Base-by-base conservation (phyloP, 805 yeast species). In the Saccharomycopsis fermentans region DNA sequence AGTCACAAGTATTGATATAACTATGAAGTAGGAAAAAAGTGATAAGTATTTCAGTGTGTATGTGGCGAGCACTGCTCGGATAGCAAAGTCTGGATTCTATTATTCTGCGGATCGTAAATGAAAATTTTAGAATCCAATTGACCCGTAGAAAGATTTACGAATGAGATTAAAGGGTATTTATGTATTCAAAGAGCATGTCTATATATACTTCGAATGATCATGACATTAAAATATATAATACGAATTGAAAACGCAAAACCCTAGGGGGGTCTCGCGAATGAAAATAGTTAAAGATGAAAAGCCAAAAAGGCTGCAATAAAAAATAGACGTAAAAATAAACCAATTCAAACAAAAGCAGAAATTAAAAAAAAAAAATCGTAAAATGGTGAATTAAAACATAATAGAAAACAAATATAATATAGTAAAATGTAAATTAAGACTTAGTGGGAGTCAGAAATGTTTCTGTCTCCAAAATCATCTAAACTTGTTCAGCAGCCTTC, bases 401-500 rank as follows among this genome's bases (percentile, higher is more conserved):
- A 21, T 26, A 11, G 26, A 43, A 11, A 21, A 43, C 24, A 19
- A 43, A 43, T 24, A 43, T 11, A 43, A 43, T 43, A 43, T 43
- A 43, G 26, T 43, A 24, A 24, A 19, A 24, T 21, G 26, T 43
- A 21, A 14, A 32, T 32, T 32, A 32, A 14, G 35, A 32, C 35
- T 6, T 14, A 32, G 12, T 6, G 35, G 35, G 12, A 27, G 32
- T 32, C 12, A 5, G 35, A 14, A 14, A 32, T 32, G 8, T 27
- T 5, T 27, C 8, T 27, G 4, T 32, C 9, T 5, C 9, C 12
- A n/a, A n/a, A n/a, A n/a, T 32, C 35, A 32, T 32, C 35, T 32
- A 6, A 14, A 32, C 35, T 32, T 24, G 32, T 17, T 34, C 37
- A 40, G 56, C 51, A 47, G 58, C 55, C 34, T 59, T 59, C 24